phyloP scores from a whole-genome alignment of 345 rosid species.

The Eucalyptus shirleyi region DNA sequence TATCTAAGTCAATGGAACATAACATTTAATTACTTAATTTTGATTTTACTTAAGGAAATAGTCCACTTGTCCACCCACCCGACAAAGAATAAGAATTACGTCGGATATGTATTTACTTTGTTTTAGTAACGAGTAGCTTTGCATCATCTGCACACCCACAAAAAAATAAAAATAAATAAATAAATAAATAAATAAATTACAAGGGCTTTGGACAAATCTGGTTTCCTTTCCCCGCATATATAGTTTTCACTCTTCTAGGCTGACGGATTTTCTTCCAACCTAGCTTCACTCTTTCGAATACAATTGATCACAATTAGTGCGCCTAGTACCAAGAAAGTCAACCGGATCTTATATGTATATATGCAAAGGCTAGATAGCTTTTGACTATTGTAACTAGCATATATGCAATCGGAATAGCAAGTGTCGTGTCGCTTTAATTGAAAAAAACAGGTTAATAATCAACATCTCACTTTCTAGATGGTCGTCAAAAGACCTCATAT shows the following conservation, averaged over 20 bases:
- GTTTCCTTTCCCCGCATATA: not conserved
- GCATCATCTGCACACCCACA: not conserved
- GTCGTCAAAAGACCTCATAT: not conserved
- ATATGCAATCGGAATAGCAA: not conserved
- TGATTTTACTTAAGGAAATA: not conserved
- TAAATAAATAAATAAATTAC: not conserved
- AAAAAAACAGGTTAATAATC: not conserved
- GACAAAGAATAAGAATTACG: too few relatives aligned
- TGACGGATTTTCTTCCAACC: not conserved
- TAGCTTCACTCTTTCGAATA: not conserved
- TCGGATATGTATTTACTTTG: not conserved
- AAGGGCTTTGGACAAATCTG: not conserved
- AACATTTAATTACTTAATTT: not conserved
- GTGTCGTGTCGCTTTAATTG: not conserved
- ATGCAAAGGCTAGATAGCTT: not conserved
- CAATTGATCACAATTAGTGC: not conserved
- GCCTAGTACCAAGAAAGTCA: not conserved
- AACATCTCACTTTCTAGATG: not conserved
- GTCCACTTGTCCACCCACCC: too few relatives aligned
- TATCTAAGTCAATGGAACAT: not conserved
- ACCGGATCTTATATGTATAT: not conserved
- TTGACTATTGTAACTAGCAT: not conserved
- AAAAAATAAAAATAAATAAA: too few relatives aligned
- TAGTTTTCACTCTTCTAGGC: not conserved
- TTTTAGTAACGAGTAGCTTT: not conserved